These are phyloP conservation scores for Termitomyces sp. DNA, from an alignment of 768 basidiomycete genomes.

Conservation along the genomic window DNA sequence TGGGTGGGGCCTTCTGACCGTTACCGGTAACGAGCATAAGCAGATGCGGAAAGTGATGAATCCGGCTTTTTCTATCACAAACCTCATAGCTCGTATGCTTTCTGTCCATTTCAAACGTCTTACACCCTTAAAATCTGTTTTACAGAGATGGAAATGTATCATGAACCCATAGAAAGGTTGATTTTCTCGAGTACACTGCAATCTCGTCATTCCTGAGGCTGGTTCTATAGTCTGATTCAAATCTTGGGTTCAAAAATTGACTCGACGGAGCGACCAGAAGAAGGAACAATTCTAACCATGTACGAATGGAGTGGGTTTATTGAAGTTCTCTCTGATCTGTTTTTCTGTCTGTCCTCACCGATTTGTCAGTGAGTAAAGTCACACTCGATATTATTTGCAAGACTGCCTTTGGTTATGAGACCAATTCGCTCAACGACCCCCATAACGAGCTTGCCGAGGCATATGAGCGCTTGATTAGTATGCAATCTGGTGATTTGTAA, in stretches of 20 bases:
- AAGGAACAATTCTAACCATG: conserved; percentile 27
- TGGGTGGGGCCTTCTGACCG: conserved; percentile 42
- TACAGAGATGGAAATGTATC: conserved; percentile 42
- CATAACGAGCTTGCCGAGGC: conserved; percentile 43
- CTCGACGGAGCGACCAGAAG: conserved; percentile 13
- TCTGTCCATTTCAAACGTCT: not conserved
- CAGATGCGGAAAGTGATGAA: conserved; percentile 48
- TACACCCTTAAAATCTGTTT: not conserved
- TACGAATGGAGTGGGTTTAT: conserved; percentile 44
- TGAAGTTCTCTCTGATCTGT: not conserved
- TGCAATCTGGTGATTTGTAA: conserved; percentile 27
- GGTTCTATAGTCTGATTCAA: conserved; percentile 27
- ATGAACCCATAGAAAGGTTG: conserved; percentile 40
- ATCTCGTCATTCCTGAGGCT: not conserved
- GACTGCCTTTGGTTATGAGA: conserved; percentile 43
- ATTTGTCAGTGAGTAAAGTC: conserved; percentile 38
- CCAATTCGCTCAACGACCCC: conserved; percentile 40
- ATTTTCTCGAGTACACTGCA: conserved; percentile 2
- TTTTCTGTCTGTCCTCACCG: not conserved
- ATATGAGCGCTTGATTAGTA: conserved; percentile 35
- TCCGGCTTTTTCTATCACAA: conserved; percentile 45
- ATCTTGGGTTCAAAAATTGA: conserved; percentile 29
- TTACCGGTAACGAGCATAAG: conserved; percentile 44
- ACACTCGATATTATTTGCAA: conserved; percentile 50
- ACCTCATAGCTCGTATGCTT: conserved; percentile 30